These are phyloP conservation scores for Hypoxylon rickii DNA, from an alignment of 495 filamentous ascomycete species.

Conservation along the genomic window DNA sequence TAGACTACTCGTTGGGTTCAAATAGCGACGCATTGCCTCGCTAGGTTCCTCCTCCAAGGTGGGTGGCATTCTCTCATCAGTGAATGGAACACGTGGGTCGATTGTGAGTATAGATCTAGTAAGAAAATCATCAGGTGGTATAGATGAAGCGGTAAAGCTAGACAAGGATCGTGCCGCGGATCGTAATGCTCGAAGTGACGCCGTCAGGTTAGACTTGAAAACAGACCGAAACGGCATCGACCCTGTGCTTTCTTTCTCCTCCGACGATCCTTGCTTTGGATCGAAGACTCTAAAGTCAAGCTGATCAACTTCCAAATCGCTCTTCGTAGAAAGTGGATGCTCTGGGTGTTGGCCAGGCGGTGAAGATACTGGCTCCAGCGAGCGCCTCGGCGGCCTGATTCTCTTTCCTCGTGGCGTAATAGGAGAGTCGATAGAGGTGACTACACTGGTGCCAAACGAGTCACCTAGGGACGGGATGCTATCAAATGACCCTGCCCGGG, in stretches of 20 bases:
- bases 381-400: conserved; percentile 45
- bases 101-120: conserved; percentile 83
- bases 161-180: conserved; percentile 85
- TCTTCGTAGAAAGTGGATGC: conserved; percentile 50
- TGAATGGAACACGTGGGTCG: conserved; percentile 72
- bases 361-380: conserved; percentile 50
- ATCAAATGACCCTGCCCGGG: conserved; percentile 52
- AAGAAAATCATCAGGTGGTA: conserved; percentile 86
- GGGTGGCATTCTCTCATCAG: conserved; percentile 86
- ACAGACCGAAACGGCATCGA: conserved; percentile 53
- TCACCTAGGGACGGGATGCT: conserved; percentile 53
- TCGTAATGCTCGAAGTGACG: conserved; percentile 84
- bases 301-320: conserved; percentile 43
- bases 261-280: conserved; percentile 20
- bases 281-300: conserved; percentile 54
- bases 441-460: conserved; percentile 45
- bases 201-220: conserved; percentile 94
- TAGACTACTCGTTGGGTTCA: conserved; percentile 78
- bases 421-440: conserved; percentile 49
- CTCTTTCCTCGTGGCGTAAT: conserved; percentile 42
- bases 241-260: conserved; percentile 44
- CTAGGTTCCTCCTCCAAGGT: conserved; percentile 75
- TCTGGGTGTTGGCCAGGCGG: conserved; percentile 45
- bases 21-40: conserved; percentile 85
- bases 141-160: conserved; percentile 69